phyloP scores from a whole-genome alignment of 768 basidiomycete genomes.

The Phanerodontia chrysosporium region DNA sequence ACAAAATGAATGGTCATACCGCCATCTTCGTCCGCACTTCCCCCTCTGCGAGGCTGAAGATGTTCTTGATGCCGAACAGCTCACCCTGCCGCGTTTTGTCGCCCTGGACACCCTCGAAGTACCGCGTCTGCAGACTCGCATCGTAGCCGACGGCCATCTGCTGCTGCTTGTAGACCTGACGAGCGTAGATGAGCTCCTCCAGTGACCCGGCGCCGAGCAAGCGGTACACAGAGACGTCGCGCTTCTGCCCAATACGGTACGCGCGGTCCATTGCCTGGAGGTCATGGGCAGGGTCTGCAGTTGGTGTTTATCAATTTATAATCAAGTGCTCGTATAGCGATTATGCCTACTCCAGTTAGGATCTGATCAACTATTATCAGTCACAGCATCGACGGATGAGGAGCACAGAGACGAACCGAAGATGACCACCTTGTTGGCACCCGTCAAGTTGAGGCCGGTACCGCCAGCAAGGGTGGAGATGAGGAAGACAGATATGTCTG shows the following conservation, averaged over 20 bases:
- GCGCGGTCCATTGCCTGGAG: conserved; percentile 89
- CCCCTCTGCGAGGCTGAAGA: conserved; percentile 73
- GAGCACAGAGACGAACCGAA: conserved; percentile 55
- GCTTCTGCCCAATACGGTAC: conserved; percentile 81
- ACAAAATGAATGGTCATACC: conserved; percentile 36
- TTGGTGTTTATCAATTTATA: background rate
- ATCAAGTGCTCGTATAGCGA: background rate
- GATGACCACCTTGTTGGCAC: conserved; percentile 92
- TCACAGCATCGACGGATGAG: background rate
- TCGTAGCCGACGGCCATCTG: conserved; percentile 90
- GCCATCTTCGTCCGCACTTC: conserved; percentile 69
- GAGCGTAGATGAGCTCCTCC: conserved; percentile 83
- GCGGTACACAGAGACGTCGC: conserved; percentile 81
- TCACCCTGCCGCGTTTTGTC: conserved; percentile 73
- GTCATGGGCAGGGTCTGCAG: conserved; percentile 90
- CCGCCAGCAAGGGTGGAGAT: conserved; percentile 92
- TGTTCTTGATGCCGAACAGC: conserved; percentile 81
- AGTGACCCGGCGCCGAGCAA: conserved; percentile 83
- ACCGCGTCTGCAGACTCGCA: conserved; percentile 80
- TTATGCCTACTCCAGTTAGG: conserved; percentile 98
- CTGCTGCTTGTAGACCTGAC: conserved; percentile 91
- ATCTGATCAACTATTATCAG: conserved; percentile 40
- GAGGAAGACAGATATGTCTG: conserved; percentile 73
- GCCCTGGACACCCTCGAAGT: conserved; percentile 77
- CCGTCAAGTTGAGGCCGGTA: conserved; percentile 85